Evolutionary conservation across 106 monocot species (phyloP), one percentile per base, ranked within the genome.

Genomic region (Dioscorea dumetorum): DNA sequence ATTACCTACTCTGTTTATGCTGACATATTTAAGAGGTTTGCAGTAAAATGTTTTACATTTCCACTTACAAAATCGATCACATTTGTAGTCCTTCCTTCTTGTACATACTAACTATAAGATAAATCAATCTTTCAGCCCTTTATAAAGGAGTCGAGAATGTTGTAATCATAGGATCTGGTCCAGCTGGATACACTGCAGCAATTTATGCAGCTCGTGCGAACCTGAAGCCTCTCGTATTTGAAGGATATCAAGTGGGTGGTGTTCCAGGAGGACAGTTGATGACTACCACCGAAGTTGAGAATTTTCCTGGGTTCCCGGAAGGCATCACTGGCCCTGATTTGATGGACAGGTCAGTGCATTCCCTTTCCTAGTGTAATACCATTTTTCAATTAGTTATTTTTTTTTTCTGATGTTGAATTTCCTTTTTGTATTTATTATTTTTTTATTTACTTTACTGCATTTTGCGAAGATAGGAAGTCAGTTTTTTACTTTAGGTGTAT

Each of bases 261-360:
- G 91, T 91, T 70, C 95, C 95, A 32, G 95, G 95, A 66, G 95
- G 95, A 14, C 95, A 95, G 75, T 72, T 95, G 63, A 95, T 95
- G 95, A 95, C 95, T 12, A 95, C 95, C 22, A 95, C 95, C 13
- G 95, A 95, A 50, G 95, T 95, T 60, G 95, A 95, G 77, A 95
- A 95, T 58, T 95, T 91, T 59, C 95, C 95, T 68, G 95, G 95
- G 33, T 95, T 95, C 80, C 95, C 95, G 32, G 91, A 83, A 64
- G 95, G 95, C 22, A 88, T 95, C 64, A 95, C 76, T 59, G 95
- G 95, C 52, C 95, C 95, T 67, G 91, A 95, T 91, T 76, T 95
- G 69, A 95, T 95, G 95, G 95, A 91, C 51, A 95, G 83, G 95
- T 91, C 67, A 60, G 57, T 31, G 50, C 4, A 22, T 57, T 33